Conservation (phyloP, 768 basidiomycete species). For the Chlorophyllum brunneum region DNA sequence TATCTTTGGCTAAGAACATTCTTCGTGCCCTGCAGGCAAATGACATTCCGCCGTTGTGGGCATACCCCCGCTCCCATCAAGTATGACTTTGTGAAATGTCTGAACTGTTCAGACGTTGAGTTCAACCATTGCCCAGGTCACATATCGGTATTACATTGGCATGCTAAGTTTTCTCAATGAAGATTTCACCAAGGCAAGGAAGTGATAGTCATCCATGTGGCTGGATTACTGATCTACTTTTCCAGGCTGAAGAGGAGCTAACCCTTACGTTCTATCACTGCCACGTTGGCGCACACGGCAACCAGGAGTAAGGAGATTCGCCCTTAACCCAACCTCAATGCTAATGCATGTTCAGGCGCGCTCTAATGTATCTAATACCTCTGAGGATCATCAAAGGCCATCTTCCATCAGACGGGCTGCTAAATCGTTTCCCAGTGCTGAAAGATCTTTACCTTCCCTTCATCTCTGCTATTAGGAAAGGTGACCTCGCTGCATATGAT, state of each 20-base stretch:
- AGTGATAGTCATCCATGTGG: neutral
- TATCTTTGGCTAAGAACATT: constrained; percentile 89
- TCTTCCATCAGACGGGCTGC: constrained; percentile 69
- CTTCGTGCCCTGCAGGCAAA: constrained; percentile 83
- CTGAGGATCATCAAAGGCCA: constrained; percentile 85
- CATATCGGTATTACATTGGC: constrained; percentile 91
- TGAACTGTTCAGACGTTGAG: constrained; percentile 10
- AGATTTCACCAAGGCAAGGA: constrained; percentile 71
- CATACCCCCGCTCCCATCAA: constrained; percentile 84
- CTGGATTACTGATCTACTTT: constrained; percentile 10
- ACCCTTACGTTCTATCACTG: constrained; percentile 86
- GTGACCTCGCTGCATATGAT: constrained; percentile 82
- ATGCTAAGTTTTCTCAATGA: constrained; percentile 94
- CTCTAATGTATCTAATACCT: constrained; percentile 87
- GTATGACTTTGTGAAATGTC: constrained; percentile 31
- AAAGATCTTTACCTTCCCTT: constrained; percentile 77
- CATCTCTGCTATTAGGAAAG: constrained; percentile 68
- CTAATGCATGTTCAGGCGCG: constrained; percentile 52
- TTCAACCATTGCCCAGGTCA: constrained; percentile 53
- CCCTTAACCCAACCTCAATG: neutral
- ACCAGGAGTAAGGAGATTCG: constrained; percentile 69
- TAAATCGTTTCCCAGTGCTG: constrained; percentile 71
- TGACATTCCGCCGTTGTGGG: constrained; percentile 74
- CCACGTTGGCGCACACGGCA: constrained; percentile 60
- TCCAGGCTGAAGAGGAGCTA: constrained; percentile 80